Base-by-base conservation (phyloP, 805 yeast species). In the Schizosaccharomyces lindneri region DNA sequence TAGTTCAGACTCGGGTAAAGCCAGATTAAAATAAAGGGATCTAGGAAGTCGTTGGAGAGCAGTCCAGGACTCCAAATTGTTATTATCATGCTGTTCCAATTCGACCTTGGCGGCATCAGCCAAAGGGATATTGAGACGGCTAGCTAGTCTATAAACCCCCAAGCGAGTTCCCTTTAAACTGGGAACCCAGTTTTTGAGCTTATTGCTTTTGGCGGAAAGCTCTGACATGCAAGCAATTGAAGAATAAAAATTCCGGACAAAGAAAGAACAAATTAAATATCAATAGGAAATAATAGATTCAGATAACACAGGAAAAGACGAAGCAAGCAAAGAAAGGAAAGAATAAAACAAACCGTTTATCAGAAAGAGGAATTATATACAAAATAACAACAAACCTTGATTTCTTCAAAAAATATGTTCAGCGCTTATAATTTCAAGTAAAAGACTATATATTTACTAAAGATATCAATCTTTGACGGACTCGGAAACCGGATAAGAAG, bases 1-100 rank as follows among this genome's bases (percentile, higher is more conserved):
- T 5, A 66, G 65, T 71, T 73, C 73, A 24, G 73, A 69, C 5
- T 68, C 70, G 1, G 84, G 84, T 51, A 81, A 69, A 6, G 73
- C 75, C 63, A 74, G 69, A 67, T 81, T 80, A 64, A 78, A 78
- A 66, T 70, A 81, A 36, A 81, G 71, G 32, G 71, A 68, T 61
- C 85, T 70, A 21, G 66, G 60, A 29, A 51, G 36, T 6, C 36
- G 31, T 3, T 21, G 36, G 15, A 51, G 57, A 5, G 11, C 31
- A 6, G 15, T 29, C 36, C n/a, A 24, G 2, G 31, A 29, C 27
- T 24, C 31, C 36, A 17, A 17, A 51, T 24, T 29, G 11, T 9
- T 5, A 29, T 5, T 6, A 29, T 51, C 57, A 7, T 51, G 7
- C 11, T 51, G 31, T 21, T 51, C 57, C 36, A 21, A 29, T 29